A percentile compares a stretch with the other conserved stretches of the same genome.
phyloP scores from a whole-genome alignment of 257 asterid genomes.

The Solanum neorickii region DNA sequence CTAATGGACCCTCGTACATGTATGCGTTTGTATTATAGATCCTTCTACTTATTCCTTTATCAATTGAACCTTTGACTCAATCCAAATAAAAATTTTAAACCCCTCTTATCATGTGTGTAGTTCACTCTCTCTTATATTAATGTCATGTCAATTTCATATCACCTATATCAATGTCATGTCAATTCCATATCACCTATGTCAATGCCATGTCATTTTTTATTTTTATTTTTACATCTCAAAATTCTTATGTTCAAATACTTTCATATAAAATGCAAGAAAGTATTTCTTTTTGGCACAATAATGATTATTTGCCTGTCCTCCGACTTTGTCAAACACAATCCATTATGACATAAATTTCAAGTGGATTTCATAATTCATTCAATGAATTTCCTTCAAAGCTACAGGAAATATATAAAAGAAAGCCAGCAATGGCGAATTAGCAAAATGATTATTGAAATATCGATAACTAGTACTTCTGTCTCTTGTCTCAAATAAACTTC shows the following conservation, averaged over 20 bases:
- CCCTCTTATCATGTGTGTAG: no score
- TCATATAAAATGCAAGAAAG: not conserved
- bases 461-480: slow-evolving; percentile 15
- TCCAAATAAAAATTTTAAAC: no score
- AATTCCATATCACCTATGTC: no score
- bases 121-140: no score
- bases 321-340: not conserved
- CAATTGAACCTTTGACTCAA: no score
- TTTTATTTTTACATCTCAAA: not conserved
- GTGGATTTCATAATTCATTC: not conserved
- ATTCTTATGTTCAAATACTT: not conserved
- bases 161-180: no score
- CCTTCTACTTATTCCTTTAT: no score
- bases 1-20: no score
- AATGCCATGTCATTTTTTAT: no score
- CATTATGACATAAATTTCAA: not conserved
- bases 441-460: slow-evolving; percentile 25
- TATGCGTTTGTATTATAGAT: no score
- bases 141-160: no score
- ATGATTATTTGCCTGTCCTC: not conserved
- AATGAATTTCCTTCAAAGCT: not conserved
- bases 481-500: not conserved
- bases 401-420: slow-evolving; percentile 4
- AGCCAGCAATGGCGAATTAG: not conserved
- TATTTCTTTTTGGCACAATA: not conserved